Percentiles rank a stretch among this genome's conserved stretches.
phyloP scores from a whole-genome alignment of 2,329 filamentous ascomycete species.

The Fusarium algeriense region DNA sequence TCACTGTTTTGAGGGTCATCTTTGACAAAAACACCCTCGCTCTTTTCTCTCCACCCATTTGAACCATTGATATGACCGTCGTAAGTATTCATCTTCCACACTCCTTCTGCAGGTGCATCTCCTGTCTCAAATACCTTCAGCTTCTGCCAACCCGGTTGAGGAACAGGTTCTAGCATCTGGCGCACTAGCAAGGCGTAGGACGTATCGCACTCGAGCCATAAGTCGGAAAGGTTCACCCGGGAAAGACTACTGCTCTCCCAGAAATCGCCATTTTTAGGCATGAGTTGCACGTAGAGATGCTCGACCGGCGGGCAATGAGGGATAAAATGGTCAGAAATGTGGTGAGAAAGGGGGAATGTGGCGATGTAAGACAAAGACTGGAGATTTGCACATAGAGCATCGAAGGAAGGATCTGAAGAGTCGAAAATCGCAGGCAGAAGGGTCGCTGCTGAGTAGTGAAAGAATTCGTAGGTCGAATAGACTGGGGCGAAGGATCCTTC shows the following conservation, averaged over 20 bases:
- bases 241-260: constrained; percentile 54
- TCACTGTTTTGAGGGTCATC: constrained; percentile 1
- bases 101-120: constrained; percentile 59
- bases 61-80: constrained; percentile 54
- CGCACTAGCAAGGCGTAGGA: constrained; percentile 62
- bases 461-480: constrained; percentile 79
- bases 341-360: constrained; percentile 74
- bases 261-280: constrained; percentile 54
- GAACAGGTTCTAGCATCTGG: constrained; percentile 51
- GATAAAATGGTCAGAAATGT: constrained; percentile 65
- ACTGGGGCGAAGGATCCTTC: constrained; percentile 80
- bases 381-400: constrained; percentile 55
- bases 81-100: constrained; percentile 61
- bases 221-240: constrained; percentile 57
- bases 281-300: constrained; percentile 66
- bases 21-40: constrained; percentile 61
- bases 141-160: constrained; percentile 52
- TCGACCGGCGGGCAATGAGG: constrained; percentile 63
- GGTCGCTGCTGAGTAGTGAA: constrained; percentile 72
- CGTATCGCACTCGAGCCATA: constrained; percentile 68
- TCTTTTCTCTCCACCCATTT: constrained; percentile 58
- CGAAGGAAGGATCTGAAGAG: constrained; percentile 54
- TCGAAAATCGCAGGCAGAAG: constrained; percentile 67
- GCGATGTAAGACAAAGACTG: constrained; percentile 70
- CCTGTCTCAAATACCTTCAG: constrained; percentile 64